A percentile compares a stretch with the other conserved stretches of the same genome.
Evolutionary conservation across 2,329 filamentous ascomycete genomes (phyloP).

Genomic region (Microdochium bolleyi): DNA sequence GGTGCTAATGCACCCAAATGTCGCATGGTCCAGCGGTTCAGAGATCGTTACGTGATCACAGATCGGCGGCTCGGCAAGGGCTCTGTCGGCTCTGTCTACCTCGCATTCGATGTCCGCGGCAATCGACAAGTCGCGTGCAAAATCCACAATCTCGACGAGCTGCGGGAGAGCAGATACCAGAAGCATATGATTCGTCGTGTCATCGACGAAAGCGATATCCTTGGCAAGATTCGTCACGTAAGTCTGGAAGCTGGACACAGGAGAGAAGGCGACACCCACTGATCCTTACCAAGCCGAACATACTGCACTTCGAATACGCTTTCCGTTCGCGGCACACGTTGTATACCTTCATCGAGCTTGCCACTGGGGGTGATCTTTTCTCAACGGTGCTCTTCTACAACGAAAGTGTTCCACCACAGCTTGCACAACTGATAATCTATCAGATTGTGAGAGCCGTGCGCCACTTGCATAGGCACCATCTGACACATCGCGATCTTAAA

Average conservation of each 20-base stretch:
- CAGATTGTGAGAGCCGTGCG: slow-evolving; percentile 37
- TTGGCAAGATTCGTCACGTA: slow-evolving; percentile 47
- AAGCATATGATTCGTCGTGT: slow-evolving; percentile 25
- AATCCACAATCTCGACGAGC: slow-evolving; percentile 41
- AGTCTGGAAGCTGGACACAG: slow-evolving; percentile 9
- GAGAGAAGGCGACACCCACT: not conserved
- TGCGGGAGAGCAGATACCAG: slow-evolving; percentile 14
- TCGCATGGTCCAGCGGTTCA: slow-evolving; percentile 29
- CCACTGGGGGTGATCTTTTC: slow-evolving; percentile 44
- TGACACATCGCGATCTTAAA: slow-evolving; percentile 47
- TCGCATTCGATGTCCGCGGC: slow-evolving; percentile 42
- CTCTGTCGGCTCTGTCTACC: slow-evolving; percentile 42
- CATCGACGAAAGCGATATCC: slow-evolving; percentile 41
- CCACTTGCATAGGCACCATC: slow-evolving; percentile 40
- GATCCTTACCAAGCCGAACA: slow-evolving; percentile 36
- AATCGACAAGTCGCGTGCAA: slow-evolving; percentile 63
- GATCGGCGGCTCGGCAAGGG: slow-evolving; percentile 44
- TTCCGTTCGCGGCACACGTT: slow-evolving; percentile 38
- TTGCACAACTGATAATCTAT: slow-evolving; percentile 35
- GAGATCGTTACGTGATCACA: slow-evolving; percentile 37
- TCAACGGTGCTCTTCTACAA: slow-evolving; percentile 31
- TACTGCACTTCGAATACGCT: slow-evolving; percentile 42
- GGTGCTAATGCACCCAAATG: not conserved
- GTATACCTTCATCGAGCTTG: slow-evolving; percentile 51
- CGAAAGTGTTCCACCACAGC: slow-evolving; percentile 29